Conservation (phyloP, 2,329 filamentous ascomycete genomes). For the Colletotrichum neosansevieriae region DNA sequence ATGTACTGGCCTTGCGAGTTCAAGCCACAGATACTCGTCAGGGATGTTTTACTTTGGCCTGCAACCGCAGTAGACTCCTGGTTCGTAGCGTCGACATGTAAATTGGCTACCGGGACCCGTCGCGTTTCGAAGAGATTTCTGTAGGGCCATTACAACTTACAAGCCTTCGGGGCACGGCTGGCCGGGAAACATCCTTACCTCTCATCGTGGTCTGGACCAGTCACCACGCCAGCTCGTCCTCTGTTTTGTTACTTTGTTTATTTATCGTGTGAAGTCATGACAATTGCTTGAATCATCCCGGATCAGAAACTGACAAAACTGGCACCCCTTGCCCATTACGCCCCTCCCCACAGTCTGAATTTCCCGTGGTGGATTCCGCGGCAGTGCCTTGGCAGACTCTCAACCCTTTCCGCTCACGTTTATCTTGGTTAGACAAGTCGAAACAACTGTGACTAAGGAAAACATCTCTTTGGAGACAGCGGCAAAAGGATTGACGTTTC, state of each 20-base stretch:
- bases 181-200: constrained; percentile 6
- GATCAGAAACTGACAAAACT: not conserved
- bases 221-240: not conserved
- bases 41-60: too few relatives aligned
- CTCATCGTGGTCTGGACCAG: constrained; percentile 16
- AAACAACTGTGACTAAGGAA: not conserved
- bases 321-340: not conserved
- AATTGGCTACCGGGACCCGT: constrained; percentile 25
- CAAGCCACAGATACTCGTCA: too few relatives aligned
- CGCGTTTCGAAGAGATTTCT: constrained; percentile 35
- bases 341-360: not conserved
- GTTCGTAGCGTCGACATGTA: constrained; percentile 17
- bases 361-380: constrained; percentile 4
- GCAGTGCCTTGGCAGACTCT: not conserved
- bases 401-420: not conserved
- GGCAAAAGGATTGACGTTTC: too few relatives aligned
- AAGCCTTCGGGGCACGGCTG: constrained; percentile 2
- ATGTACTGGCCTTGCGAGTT: too few relatives aligned
- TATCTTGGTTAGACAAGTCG: not conserved
- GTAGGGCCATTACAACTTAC: constrained; percentile 14
- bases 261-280: not conserved
- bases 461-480: too few relatives aligned
- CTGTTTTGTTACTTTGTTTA: constrained; percentile 1
- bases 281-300: constrained; percentile 5
- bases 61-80: too few relatives aligned